Percentiles rank a stretch among this genome's conserved stretches.
Conservation (phyloP, 371 early-diverging fungal genomes). For the Actinomucor elegans region DNA sequence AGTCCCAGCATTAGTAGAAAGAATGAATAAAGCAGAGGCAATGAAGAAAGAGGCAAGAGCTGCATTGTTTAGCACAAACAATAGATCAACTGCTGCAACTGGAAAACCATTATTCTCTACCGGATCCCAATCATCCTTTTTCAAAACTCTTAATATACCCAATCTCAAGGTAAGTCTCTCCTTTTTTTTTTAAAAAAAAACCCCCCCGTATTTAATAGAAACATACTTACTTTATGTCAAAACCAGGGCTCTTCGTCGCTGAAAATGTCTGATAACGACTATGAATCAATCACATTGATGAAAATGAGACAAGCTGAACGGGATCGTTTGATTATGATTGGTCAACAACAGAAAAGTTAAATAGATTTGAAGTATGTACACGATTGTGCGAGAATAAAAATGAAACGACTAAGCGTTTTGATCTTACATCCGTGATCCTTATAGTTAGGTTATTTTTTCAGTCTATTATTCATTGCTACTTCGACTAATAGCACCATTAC, state of each 20-base stretch:
- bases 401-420: no score
- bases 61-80: slow-evolving; percentile 12
- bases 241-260: slow-evolving; percentile 1
- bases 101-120: slow-evolving; percentile 36
- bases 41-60: slow-evolving; percentile 31
- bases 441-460: no score
- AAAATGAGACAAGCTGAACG: slow-evolving; percentile 48
- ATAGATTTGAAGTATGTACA: no score
- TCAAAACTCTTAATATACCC: slow-evolving; percentile 32
- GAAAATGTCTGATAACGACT: slow-evolving; percentile 36
- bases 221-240: no score
- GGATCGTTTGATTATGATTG: slow-evolving; percentile 18
- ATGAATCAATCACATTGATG: slow-evolving; percentile 48
- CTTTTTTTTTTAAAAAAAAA: not conserved
- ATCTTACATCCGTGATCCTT: no score
- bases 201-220: no score
- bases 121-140: slow-evolving; percentile 24
- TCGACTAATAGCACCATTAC: no score
- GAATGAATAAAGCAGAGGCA: slow-evolving; percentile 30
- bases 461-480: no score
- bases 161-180: slow-evolving; percentile 17
- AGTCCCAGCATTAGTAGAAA: slow-evolving; percentile 45
- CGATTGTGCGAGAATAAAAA: no score
- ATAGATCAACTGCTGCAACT: slow-evolving; percentile 17
- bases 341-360: slow-evolving; percentile 1